These are phyloP conservation scores for Cyphellophora attinorum DNA, from an alignment of 2,329 filamentous ascomycete species.

Conservation along the genomic window DNA sequence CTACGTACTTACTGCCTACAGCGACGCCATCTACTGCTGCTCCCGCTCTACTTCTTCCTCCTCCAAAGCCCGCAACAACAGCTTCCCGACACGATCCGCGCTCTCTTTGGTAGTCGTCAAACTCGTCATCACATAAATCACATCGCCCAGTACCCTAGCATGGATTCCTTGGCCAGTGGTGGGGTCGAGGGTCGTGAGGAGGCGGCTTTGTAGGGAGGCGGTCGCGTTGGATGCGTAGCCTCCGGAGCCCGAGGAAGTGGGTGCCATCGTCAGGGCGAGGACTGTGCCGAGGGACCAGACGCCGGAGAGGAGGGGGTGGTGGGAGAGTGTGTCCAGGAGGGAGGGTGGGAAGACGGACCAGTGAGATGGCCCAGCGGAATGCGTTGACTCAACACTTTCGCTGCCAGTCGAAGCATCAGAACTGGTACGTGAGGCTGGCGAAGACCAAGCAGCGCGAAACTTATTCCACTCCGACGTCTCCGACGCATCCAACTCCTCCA, in stretches of 20 bases:
- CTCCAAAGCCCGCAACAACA: slow-evolving; percentile 15
- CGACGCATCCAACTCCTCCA: slow-evolving; percentile 48
- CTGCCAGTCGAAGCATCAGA: neutral
- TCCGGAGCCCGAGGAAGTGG: slow-evolving; percentile 36
- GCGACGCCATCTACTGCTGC: too few species aligned
- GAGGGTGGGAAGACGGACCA: slow-evolving; percentile 65
- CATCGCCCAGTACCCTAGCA: slow-evolving; percentile 51
- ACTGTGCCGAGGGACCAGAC: slow-evolving; percentile 69
- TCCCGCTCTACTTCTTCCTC: slow-evolving; percentile 3
- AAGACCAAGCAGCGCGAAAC: slow-evolving; percentile 42
- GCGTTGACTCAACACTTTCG: neutral
- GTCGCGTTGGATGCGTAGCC: slow-evolving; percentile 49
- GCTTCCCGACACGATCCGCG: slow-evolving; percentile 11
- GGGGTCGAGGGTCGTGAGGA: slow-evolving; percentile 29
- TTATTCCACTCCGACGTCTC: slow-evolving; percentile 44
- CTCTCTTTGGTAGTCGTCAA: slow-evolving; percentile 35
- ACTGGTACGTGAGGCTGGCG: slow-evolving; percentile 2
- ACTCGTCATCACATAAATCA: slow-evolving; percentile 53
- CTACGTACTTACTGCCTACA: slow-evolving; percentile 1
- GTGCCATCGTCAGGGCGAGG: slow-evolving; percentile 53
- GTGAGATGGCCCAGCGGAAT: slow-evolving; percentile 16
- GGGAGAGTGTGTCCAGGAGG: slow-evolving; percentile 52
- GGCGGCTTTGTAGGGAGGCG: slow-evolving; percentile 39
- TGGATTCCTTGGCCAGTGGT: slow-evolving; percentile 40
- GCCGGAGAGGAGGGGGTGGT: slow-evolving; percentile 46